These are phyloP conservation scores for Kregervanrija pseudodelftensis DNA, from an alignment of 805 yeast genomes.

Conservation along the genomic window DNA sequence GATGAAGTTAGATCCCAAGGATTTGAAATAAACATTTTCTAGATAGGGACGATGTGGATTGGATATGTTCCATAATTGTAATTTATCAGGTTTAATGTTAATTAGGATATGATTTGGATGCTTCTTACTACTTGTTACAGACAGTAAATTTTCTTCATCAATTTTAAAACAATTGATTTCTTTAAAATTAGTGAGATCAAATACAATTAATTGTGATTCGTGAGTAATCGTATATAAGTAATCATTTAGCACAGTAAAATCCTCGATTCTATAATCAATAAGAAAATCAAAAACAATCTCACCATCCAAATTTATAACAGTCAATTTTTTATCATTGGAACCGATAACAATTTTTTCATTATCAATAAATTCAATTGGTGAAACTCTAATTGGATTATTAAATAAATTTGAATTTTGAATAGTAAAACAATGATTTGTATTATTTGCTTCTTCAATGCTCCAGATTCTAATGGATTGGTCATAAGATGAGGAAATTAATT, in stretches of 20 bases:
- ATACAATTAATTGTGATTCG: too few species aligned
- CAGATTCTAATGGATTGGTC: slow-evolving; percentile 58
- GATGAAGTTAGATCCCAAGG: slow-evolving; percentile 60
- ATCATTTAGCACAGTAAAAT: slow-evolving; percentile 58
- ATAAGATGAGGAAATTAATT: slow-evolving; percentile 62
- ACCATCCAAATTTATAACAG: slow-evolving; percentile 36
- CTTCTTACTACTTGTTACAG: slow-evolving; percentile 35
- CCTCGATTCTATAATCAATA: slow-evolving; percentile 47
- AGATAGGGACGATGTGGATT: slow-evolving; percentile 38
- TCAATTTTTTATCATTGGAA: slow-evolving; percentile 64
- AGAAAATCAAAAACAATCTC: slow-evolving; percentile 19
- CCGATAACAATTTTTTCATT: slow-evolving; percentile 52
- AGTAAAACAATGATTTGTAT: not conserved
- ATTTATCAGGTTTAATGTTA: slow-evolving; percentile 65
- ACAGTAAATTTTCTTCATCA: slow-evolving; percentile 27
- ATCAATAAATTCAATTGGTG: slow-evolving; percentile 64
- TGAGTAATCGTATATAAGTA: slow-evolving; percentile 64
- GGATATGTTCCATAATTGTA: slow-evolving; percentile 74
- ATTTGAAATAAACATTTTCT: slow-evolving; percentile 62
- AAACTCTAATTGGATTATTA: slow-evolving; percentile 27
- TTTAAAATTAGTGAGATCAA: slow-evolving; percentile 28
- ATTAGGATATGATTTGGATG: slow-evolving; percentile 46
- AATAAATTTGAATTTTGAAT: slow-evolving; percentile 13
- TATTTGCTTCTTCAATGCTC: slow-evolving; percentile 8
- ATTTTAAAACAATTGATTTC: slow-evolving; percentile 53